Evolutionary conservation across 768 basidiomycete species (phyloP).

Genomic region (Lepiota brunneoincarnata): DNA sequence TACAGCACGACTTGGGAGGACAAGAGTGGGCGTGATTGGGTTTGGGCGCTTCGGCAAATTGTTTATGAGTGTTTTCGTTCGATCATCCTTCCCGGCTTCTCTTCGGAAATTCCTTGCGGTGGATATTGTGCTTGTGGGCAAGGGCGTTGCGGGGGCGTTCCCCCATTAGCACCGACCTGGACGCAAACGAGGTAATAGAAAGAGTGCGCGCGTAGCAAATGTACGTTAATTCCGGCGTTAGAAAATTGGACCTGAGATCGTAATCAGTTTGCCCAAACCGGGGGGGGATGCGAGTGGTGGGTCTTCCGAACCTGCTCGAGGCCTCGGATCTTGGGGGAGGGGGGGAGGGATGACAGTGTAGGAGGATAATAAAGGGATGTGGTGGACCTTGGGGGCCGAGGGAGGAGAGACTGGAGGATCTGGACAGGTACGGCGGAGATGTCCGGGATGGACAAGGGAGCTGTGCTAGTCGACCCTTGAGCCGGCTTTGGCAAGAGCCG

Average conservation of each 20-base stretch:
- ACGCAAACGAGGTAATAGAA: background rate
- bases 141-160: too few species aligned
- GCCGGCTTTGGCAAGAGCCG: background rate
- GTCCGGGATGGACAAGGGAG: constrained; percentile 9
- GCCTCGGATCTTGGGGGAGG: constrained; percentile 21
- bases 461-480: constrained; percentile 4
- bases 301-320: background rate
- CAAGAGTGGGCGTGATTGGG: background rate
- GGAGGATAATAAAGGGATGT: too few species aligned
- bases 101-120: constrained; percentile 1
- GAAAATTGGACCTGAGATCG: background rate
- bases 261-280: constrained; percentile 3
- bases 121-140: background rate
- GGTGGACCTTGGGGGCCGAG: too few species aligned
- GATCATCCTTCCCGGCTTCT: background rate
- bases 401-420: too few species aligned
- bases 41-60: constrained; percentile 1
- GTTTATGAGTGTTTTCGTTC: background rate
- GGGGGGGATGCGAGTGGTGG: background rate
- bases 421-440: constrained; percentile 10
- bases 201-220: background rate
- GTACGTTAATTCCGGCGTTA: constrained; percentile 3
- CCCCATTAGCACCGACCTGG: background rate
- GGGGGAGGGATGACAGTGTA: too few species aligned
- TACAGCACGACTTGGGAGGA: background rate